Conservation (phyloP, 306 rosid genomes). For the Trifolium repens region DNA sequence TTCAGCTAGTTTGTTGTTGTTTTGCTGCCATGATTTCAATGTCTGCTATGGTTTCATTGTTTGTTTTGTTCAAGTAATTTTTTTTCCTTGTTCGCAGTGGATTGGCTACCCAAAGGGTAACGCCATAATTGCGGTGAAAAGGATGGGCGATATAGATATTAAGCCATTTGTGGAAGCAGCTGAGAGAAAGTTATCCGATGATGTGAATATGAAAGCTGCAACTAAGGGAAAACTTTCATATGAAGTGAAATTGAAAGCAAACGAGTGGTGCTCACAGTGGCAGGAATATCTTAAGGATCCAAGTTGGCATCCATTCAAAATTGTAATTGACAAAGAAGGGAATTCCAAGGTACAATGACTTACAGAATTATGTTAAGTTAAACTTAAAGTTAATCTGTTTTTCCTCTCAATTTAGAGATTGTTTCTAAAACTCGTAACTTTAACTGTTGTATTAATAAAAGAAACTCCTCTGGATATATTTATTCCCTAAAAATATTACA, state of each 20-base stretch:
- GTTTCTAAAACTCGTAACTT: not conserved
- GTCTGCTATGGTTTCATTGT: no score
- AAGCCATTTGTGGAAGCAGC: conserved; percentile 56
- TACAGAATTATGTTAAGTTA: conserved; percentile 6
- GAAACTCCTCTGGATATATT: not conserved
- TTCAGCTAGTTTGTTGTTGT: conserved; percentile 26
- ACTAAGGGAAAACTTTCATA: conserved; percentile 9
- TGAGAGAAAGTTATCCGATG: conserved; percentile 45
- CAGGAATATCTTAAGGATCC: conserved; percentile 69
- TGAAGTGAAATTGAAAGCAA: conserved; percentile 49
- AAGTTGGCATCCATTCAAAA: conserved; percentile 82
- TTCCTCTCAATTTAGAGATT: not conserved
- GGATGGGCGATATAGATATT: conserved; percentile 53
- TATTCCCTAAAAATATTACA: not conserved
- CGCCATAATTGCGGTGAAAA: conserved; percentile 48
- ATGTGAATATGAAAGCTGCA: conserved; percentile 50
- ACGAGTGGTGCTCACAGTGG: conserved; percentile 59
- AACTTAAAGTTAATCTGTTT: not conserved
- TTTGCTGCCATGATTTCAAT: not conserved
- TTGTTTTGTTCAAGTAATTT: conserved; percentile 23
- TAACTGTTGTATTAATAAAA: not conserved
- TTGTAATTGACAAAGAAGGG: conserved; percentile 43
- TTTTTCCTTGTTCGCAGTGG: conserved; percentile 48
- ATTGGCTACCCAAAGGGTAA: conserved; percentile 26
- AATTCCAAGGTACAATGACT: conserved; percentile 41